Base-by-base conservation (phyloP, 345 rosid genomes). In the Durio zibethinus region DNA sequence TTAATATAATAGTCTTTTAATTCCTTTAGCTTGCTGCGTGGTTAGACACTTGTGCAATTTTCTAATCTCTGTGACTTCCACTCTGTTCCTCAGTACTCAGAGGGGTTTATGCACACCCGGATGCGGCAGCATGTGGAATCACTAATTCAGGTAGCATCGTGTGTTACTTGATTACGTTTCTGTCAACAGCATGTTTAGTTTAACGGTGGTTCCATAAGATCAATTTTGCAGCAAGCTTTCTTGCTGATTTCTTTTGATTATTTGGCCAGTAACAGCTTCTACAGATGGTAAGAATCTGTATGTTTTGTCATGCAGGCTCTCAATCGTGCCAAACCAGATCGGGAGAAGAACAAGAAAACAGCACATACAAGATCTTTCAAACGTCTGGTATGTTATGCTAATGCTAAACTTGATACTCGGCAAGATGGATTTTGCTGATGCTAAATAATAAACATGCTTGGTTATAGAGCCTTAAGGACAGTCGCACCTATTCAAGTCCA, bases 111-210 rank as follows among this genome's bases (percentile, higher is more conserved):
- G 97, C 99, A 97, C 76, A 94, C 96, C 15, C 85, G 98, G 65
- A 97, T 97, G 98, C 88, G 97, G 72, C 87, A 97, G 21, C 97
- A 93, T 16, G 98, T 97, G 36, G 97, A 97, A 83, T 88, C 97
- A 59, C 79, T 97, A 76, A 92, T 97, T 82, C 90, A 92, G 96
- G 99, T 97, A 64, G 25, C 31, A 61, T 78, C 29, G 23, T 62
- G 42, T 18, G 14, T 18, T 31, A 62, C 71, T 54, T 54, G 35
- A 36, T 60, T 16, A 14, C 5, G 25, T 59, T 77, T 77, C 69
- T 60, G 66, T 66, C 70, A 0, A 35, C 15, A n/a, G 64, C 57
- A 67, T 75, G 66, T 36, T 14, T 11, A 31, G n/a, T 40, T 52
- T 79, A 16, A 38, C 29, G 0, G 47, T 36, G n/a, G 29, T 72